Evolutionary conservation across 768 basidiomycete species (phyloP).

Genomic region (Termitomyces sp.): DNA sequence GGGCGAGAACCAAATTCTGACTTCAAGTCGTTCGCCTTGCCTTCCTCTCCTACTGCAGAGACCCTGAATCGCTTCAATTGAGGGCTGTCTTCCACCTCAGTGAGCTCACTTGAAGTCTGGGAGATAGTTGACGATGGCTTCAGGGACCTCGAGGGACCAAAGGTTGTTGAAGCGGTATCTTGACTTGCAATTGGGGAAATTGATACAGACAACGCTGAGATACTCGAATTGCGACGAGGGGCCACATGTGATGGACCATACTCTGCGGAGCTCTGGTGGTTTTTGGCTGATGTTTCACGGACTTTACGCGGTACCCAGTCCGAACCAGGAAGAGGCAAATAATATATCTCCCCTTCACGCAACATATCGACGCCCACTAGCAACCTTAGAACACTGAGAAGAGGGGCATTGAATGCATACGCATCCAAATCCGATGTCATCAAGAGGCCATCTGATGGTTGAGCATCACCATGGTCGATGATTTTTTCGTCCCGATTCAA

Average conservation of each 20-base stretch:
- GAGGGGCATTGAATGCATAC: slow-evolving; percentile 44
- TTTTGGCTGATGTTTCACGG: background rate
- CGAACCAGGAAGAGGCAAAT: slow-evolving; percentile 49
- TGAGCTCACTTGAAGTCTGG: slow-evolving; percentile 21
- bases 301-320: slow-evolving; percentile 23
- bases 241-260: slow-evolving; percentile 14
- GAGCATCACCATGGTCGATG: slow-evolving; percentile 54
- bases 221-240: slow-evolving; percentile 21
- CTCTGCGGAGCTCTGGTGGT: background rate
- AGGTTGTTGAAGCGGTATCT: slow-evolving; percentile 24
- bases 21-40: slow-evolving; percentile 3
- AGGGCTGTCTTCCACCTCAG: slow-evolving; percentile 22
- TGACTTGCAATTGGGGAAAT: slow-evolving; percentile 21
- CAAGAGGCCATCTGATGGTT: slow-evolving; percentile 39
- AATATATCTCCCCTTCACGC: slow-evolving; percentile 62
- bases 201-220: slow-evolving; percentile 18
- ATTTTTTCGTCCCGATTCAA: slow-evolving; percentile 59
- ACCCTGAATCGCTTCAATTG: slow-evolving; percentile 19
- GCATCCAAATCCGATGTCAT: slow-evolving; percentile 46
- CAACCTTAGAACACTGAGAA: slow-evolving; percentile 52
- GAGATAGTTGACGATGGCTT: slow-evolving; percentile 18
- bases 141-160: slow-evolving; percentile 12
- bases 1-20: background rate
- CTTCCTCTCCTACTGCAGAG: slow-evolving; percentile 19
- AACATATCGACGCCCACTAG: slow-evolving; percentile 62